Evolutionary conservation across 108 stramenopile species (phyloP).

Genomic region (Fragilariopsis cylindrus): DNA sequence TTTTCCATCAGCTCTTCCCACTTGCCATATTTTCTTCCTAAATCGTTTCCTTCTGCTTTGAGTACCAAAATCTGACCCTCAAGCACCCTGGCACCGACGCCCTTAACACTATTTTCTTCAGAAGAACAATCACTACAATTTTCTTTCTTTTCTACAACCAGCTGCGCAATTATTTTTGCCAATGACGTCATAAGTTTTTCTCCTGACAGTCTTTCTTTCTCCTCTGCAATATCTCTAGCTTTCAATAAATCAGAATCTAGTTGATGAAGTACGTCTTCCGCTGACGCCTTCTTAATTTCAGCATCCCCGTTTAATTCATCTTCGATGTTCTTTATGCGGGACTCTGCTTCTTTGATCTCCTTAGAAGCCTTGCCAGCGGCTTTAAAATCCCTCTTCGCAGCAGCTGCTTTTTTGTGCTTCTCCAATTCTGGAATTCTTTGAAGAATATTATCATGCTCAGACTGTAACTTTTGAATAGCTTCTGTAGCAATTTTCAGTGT

Average conservation of each 20-base stretch:
- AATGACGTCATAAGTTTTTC: conserved; percentile 53
- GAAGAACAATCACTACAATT: conserved; percentile 41
- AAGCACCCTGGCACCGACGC: conserved; percentile 73
- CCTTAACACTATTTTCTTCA: conserved; percentile 53
- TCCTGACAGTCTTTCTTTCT: conserved; percentile 56
- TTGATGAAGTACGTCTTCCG: conserved; percentile 51
- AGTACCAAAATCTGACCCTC: conserved; percentile 70
- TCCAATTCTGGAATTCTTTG: conserved; percentile 68
- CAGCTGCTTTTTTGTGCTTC: conserved; percentile 72
- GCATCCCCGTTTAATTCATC: conserved; percentile 66
- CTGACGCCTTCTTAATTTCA: conserved; percentile 39
- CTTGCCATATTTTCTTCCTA: conserved; percentile 69
- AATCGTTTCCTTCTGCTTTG: conserved; percentile 47
- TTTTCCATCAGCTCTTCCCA: conserved; percentile 48
- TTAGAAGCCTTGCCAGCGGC: conserved; percentile 80
- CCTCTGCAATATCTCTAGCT: conserved; percentile 57
- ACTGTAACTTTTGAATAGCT: conserved; percentile 45
- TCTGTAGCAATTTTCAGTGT: conserved; percentile 49
- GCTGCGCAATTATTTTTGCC: conserved; percentile 51
- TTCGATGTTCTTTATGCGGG: conserved; percentile 62
- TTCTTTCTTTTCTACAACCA: conserved; percentile 41
- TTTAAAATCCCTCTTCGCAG: conserved; percentile 82
- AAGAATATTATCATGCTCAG: conserved; percentile 51
- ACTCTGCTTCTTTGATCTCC: conserved; percentile 80
- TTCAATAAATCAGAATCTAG: conserved; percentile 45